Percentiles rank a stretch among this genome's conserved stretches.
These are phyloP conservation scores for Dothistroma pini DNA, from an alignment of 2,329 filamentous ascomycete species.

Conservation along the genomic window DNA sequence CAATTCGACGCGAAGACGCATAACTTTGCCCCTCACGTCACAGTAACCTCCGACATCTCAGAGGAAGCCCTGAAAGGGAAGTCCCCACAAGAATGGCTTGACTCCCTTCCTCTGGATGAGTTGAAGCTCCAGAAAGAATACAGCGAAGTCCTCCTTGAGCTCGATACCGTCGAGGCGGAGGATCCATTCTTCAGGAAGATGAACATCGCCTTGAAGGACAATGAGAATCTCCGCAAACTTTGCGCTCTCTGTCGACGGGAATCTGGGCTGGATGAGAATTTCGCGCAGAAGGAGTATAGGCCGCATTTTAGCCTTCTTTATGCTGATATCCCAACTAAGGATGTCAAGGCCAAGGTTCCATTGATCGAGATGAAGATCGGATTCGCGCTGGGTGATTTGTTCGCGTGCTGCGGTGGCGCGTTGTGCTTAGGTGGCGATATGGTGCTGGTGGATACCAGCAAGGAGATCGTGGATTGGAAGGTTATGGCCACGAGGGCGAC, in stretches of 20 bases:
- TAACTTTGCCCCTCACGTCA: constrained; percentile 23
- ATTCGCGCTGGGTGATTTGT: constrained; percentile 26
- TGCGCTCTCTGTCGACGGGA: constrained; percentile 12
- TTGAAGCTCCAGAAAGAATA: constrained; percentile 13
- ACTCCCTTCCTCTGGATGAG: constrained; percentile 11
- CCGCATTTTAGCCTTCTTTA: constrained; percentile 25
- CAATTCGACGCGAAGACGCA: constrained; percentile 17
- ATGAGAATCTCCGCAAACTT: constrained; percentile 18
- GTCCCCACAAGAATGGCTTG: constrained; percentile 24
- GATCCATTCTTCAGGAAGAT: constrained; percentile 24
- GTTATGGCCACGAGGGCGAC: constrained; percentile 23
- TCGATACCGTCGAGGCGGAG: constrained; percentile 23
- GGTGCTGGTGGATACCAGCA: constrained; percentile 26
- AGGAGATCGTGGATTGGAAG: constrained; percentile 19
- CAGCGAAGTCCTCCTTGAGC: constrained; percentile 25
- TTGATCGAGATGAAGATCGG: constrained; percentile 28
- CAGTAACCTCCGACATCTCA: constrained; percentile 20
- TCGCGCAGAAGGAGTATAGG: constrained; percentile 20
- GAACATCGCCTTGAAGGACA: constrained; percentile 22
- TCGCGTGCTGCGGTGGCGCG: constrained; percentile 27
- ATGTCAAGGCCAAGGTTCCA: constrained; percentile 21
- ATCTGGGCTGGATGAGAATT: constrained; percentile 12
- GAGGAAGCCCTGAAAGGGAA: constrained; percentile 6
- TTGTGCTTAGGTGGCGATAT: constrained; percentile 25
- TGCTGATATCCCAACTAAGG: constrained; percentile 21